Base-by-base conservation (phyloP, 345 rosid species). In the Gossypium herbaceum region DNA sequence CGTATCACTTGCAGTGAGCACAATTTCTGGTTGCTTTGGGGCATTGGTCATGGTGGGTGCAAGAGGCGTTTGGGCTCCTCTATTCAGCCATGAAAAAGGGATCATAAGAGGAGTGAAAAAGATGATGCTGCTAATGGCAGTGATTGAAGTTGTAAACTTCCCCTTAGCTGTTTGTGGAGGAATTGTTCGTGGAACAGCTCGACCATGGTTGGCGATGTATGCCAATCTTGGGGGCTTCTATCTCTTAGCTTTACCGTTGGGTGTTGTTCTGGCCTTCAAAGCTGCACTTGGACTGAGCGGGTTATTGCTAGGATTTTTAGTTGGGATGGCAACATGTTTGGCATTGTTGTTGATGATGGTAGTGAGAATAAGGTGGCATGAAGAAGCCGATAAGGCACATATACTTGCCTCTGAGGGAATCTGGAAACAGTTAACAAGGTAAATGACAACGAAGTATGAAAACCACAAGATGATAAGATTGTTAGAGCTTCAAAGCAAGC, bases 201-300 rank as follows among this genome's bases (percentile, higher is more conserved):
- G 83, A 76, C 98, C 93, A 7, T 87, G 88, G 83, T 80, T 88
- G 59, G 94, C 88, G 3, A 82, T 85, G 88, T 89, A 90, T 57
- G 94, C 97, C 5, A 89, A 85, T 80, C 81, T 90, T 4, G 88
- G 91, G 17, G 97, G 96, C 62, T 93, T 95, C 68, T 93, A 91
- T 78, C 83, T 91, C 22, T 50, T 95, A 63, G 96, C 98, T 25
- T 83, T 93, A 79, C 99, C 98, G 0, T 58, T 86, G 72, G 86
- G 87, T 4, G 79, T 86, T 16, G 44, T 83, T 50, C 75, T 95
- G 12, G 97, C 94, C 4, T 95, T 93, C 81, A 85, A 83, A 81
- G 87, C 77, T 9, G 80, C 77, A 20, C 81, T 80, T 3, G 92
- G 94, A 20, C 90, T 95, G 24, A 58, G 44, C 12, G 99, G 96